Conservation (phyloP, 1,284 basidiomycete species). For the Boletus mariae region DNA sequence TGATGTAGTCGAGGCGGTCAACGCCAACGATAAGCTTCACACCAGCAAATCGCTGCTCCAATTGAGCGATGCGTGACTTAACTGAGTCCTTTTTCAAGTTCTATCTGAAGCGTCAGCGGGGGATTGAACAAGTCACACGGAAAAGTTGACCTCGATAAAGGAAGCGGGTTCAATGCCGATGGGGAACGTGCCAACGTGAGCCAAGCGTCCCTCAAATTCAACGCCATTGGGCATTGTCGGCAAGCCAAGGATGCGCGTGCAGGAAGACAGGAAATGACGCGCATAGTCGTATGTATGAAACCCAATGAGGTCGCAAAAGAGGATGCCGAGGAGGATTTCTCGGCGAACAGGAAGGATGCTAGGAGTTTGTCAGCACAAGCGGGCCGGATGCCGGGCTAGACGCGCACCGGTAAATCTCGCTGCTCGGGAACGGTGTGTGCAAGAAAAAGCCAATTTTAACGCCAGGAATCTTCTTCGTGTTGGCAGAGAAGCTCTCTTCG, state of each 20-base stretch:
- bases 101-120: constrained; percentile 33
- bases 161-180: constrained; percentile 96
- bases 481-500: constrained; percentile 48
- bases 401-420: constrained; percentile 91
- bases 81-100: constrained; percentile 80
- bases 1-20: constrained; percentile 98
- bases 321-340: constrained; percentile 92
- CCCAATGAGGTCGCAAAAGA: constrained; percentile 95
- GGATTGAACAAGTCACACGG: background rate
- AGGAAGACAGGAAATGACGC: constrained; percentile 97
- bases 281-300: constrained; percentile 99
- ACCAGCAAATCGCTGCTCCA: constrained; percentile 89
- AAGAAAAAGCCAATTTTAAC: constrained; percentile 98
- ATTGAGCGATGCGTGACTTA: constrained; percentile 71
- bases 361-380: constrained; percentile 7
- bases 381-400: constrained; percentile 11
- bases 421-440: constrained; percentile 97
- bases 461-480: constrained; percentile 45
- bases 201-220: constrained; percentile 91
- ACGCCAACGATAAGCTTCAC: constrained; percentile 99
- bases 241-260: constrained; percentile 93
- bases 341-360: constrained; percentile 95
- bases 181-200: constrained; percentile 97
- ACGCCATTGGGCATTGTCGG: constrained; percentile 98
- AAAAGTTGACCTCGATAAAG: constrained; percentile 69